Conservation (phyloP, 2,329 filamentous ascomycete species). For the Exophiala spinifera region DNA sequence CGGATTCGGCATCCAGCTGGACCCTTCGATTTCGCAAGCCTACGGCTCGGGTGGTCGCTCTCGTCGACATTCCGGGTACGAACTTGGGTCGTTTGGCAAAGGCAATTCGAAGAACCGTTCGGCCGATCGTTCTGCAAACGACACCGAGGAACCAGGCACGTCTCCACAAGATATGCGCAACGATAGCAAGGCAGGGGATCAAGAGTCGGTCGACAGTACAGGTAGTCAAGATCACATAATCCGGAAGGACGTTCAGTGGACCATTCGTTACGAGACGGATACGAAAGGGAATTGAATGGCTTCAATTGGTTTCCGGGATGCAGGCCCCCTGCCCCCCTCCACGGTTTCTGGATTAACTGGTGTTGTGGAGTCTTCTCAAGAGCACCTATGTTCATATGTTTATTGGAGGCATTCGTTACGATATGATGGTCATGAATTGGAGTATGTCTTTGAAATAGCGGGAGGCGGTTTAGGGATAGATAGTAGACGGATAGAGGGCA, state of each 20-base stretch:
- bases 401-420: too few species aligned
- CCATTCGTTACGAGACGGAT: constrained; percentile 22
- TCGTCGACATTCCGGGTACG: constrained; percentile 8
- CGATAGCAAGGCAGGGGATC: constrained; percentile 11
- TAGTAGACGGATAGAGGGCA: too few species aligned
- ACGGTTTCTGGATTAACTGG: background rate
- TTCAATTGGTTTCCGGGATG: background rate
- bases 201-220: constrained; percentile 24
- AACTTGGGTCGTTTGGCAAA: constrained; percentile 13
- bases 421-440: background rate
- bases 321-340: background rate
- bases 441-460: background rate
- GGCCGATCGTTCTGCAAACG: constrained; percentile 13
- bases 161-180: constrained; percentile 2
- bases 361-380: too few species aligned
- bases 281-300: background rate
- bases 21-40: constrained; percentile 16
- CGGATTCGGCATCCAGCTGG: constrained; percentile 33
- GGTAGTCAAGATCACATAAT: constrained; percentile 27
- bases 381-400: too few species aligned
- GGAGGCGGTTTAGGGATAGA: too few species aligned
- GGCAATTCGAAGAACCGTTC: constrained; percentile 15
- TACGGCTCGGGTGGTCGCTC: constrained; percentile 16
- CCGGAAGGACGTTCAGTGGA: constrained; percentile 26
- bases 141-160: constrained; percentile 9